phyloP scores from a whole-genome alignment of 257 asterid species.

The Verbascum thapsus region DNA sequence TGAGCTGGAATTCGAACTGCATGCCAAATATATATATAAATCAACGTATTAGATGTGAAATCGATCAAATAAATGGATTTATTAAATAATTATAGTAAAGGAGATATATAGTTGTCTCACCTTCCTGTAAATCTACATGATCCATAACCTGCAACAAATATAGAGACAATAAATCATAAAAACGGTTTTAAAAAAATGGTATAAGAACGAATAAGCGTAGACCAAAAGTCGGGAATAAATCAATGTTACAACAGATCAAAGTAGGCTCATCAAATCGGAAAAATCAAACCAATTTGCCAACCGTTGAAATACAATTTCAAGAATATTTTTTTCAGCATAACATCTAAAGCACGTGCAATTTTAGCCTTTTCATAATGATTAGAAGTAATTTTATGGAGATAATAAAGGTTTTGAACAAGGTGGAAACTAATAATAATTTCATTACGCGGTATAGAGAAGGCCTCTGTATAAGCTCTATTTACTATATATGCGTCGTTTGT shows the following conservation, averaged over 20 bases:
- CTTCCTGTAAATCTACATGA: constrained; percentile 82
- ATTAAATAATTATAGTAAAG: neutral
- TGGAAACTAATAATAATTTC: too few relatives aligned
- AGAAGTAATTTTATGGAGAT: too few relatives aligned
- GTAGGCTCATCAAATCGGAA: neutral
- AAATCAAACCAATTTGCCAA: too few relatives aligned
- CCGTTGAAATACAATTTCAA: too few relatives aligned
- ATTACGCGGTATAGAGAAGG: too few relatives aligned
- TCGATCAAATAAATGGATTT: neutral
- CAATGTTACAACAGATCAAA: neutral
- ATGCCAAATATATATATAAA: neutral
- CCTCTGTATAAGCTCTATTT: too few relatives aligned
- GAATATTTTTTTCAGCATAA: too few relatives aligned
- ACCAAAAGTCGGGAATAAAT: neutral
- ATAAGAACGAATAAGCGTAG: neutral
- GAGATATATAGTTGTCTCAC: constrained; percentile 38
- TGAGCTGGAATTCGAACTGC: constrained; percentile 53
- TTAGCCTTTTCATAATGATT: too few relatives aligned
- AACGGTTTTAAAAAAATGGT: neutral
- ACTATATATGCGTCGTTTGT: too few relatives aligned
- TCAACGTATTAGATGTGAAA: neutral
- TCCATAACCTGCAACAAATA: constrained; percentile 64
- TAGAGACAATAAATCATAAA: neutral
- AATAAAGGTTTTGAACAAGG: too few relatives aligned
- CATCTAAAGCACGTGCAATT: too few relatives aligned